Evolutionary conservation across 192 early-diverging fungal genomes (phyloP).

Genomic region (Coemansia umbellata): DNA sequence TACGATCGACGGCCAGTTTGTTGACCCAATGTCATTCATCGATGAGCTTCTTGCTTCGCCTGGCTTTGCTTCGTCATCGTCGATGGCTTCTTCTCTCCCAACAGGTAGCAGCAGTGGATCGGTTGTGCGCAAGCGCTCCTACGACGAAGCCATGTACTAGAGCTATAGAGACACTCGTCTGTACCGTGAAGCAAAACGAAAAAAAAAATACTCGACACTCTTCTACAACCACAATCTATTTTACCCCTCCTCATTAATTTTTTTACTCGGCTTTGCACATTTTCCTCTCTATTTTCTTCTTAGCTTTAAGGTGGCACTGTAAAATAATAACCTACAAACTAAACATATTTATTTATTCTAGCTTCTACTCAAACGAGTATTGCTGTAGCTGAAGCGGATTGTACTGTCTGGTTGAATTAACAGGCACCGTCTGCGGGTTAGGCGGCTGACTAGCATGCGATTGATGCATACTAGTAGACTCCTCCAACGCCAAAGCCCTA

Average conservation of each 20-base stretch:
- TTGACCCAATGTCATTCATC: constrained; percentile 43
- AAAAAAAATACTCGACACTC: background rate
- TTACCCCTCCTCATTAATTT: background rate
- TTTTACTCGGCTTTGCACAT: no score
- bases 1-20: constrained; percentile 22
- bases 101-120: background rate
- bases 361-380: no score
- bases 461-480: no score
- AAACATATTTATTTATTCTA: background rate
- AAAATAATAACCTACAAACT: background rate
- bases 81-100: background rate
- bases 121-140: constrained; percentile 39
- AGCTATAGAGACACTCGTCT: no score
- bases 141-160: constrained; percentile 34
- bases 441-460: no score
- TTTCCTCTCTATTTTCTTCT: background rate
- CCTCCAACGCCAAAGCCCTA: no score
- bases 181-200: no score
- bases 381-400: background rate
- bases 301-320: background rate
- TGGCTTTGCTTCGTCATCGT: constrained; percentile 12
- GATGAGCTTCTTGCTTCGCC: constrained; percentile 43
- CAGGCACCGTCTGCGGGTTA: no score
- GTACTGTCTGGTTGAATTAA: background rate
- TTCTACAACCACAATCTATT: no score